Percentiles rank a stretch among this genome's conserved stretches.
Evolutionary conservation across 1,284 basidiomycete species (phyloP).

Genomic region (Cutaneotrichosporon sp.): DNA sequence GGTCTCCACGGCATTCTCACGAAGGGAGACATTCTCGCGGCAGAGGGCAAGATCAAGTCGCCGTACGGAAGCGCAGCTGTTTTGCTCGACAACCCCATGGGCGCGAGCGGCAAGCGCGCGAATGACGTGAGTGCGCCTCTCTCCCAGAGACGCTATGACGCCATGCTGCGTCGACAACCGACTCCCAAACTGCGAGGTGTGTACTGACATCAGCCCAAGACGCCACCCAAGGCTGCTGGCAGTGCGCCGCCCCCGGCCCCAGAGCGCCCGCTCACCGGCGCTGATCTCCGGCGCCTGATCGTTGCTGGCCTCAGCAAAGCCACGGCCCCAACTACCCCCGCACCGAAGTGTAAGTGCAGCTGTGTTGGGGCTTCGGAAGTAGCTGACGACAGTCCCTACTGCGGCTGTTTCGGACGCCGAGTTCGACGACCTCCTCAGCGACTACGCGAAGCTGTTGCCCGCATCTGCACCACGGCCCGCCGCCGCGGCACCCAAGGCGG

Average conservation of each 20-base stretch:
- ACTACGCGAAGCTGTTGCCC: conserved; percentile 46
- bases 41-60: conserved; percentile 63
- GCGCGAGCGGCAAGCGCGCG: conserved; percentile 41
- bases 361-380: neutral
- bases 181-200: neutral
- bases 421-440: conserved; percentile 49
- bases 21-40: conserved; percentile 81
- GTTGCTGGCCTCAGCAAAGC: conserved; percentile 66
- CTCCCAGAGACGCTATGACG: neutral
- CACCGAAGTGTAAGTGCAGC: conserved; percentile 33
- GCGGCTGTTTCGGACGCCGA: conserved; percentile 33
- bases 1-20: conserved; percentile 85
- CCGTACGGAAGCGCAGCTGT: conserved; percentile 75
- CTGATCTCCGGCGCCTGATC: conserved; percentile 68
- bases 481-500: conserved; percentile 27
- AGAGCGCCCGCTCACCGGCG: conserved; percentile 63
- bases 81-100: conserved; percentile 56
- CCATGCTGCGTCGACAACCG: neutral
- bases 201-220: conserved; percentile 25
- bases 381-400: conserved; percentile 19
- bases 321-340: conserved; percentile 53
- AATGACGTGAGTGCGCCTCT: conserved; percentile 35
- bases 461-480: conserved; percentile 35
- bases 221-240: conserved; percentile 16
- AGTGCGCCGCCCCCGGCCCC: conserved; percentile 25